Base-by-base conservation (phyloP, 2,329 filamentous ascomycete genomes). In the Pseudogymnoascus sp. region DNA sequence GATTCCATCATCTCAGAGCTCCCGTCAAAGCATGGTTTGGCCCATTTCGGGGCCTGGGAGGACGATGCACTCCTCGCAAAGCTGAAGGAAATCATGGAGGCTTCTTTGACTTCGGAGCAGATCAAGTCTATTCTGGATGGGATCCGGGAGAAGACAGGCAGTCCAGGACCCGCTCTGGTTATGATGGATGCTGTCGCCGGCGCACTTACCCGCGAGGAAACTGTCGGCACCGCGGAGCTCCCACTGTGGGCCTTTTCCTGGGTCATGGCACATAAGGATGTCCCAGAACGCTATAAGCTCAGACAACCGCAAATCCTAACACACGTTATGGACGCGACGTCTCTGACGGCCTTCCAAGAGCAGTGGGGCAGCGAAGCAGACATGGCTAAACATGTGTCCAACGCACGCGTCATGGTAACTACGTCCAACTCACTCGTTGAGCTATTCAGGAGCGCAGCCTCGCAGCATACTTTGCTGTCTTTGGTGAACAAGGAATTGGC, bases 151-250 rank as follows among this genome's bases (percentile, higher is more conserved):
- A 43, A 43, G 39, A 43, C 39, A 61, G 63, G n/a, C 6, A 71
- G 72, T 39, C 67, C 68, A 6, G 57, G 63, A 62, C 68, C 72
- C n/a, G 71, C 72, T 13, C 71, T 72, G 48, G 71, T 77, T 14
- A 71, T 79, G 25, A 69, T 78, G 14, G 75, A 77, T 61, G 76
- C 75, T 16, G 72, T 79, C 60, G 72, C 74, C 48, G 70, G 71
- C 4, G 75, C 77, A 25, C 48, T 57, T n/a, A 57, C 39, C 8
- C 39, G 39, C 39, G 39, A 43, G 14, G 39, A 43, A 19, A 43
- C 39, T 19, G 39, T 43, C 39, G 39, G 16, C 16, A 10, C 16
- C 6, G 16, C 16, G 3, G 39, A 43, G 2, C 39, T 43, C 16
- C 39, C 39, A 11, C 8, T 43, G 39, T 43, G 39, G 39, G 39